phyloP scores from a whole-genome alignment of 2,329 filamentous ascomycete genomes.

The Cercospora canescens region DNA sequence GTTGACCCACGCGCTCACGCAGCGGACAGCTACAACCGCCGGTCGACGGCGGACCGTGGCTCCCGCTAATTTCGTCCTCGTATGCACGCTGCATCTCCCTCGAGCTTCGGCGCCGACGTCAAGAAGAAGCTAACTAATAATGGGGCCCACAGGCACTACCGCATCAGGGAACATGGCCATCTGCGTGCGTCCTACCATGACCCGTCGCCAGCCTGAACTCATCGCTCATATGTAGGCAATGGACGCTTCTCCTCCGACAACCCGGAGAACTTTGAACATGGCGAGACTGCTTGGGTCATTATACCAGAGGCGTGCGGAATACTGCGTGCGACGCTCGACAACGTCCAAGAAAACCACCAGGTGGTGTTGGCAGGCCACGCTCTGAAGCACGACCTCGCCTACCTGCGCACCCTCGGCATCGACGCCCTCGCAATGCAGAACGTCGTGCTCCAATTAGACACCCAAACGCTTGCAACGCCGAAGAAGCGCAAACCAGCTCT shows the following conservation, averaged over 20 bases:
- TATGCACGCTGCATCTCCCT: not conserved
- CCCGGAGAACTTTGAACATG: slow-evolving; percentile 74
- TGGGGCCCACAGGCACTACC: slow-evolving; percentile 60
- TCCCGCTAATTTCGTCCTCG: slow-evolving; percentile 16
- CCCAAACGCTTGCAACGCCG: slow-evolving; percentile 65
- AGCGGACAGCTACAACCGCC: not conserved
- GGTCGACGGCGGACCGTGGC: slow-evolving; percentile 1
- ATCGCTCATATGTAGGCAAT: slow-evolving; percentile 51
- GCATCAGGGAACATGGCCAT: slow-evolving; percentile 68
- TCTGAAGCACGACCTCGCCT: slow-evolving; percentile 64
- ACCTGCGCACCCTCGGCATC: slow-evolving; percentile 65
- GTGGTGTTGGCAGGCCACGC: slow-evolving; percentile 86
- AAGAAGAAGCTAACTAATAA: not conserved
- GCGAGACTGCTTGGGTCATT: slow-evolving; percentile 51
- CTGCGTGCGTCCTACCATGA: slow-evolving; percentile 40
- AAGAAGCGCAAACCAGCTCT: slow-evolving; percentile 48
- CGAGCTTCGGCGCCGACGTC: not conserved
- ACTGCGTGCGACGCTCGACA: slow-evolving; percentile 56
- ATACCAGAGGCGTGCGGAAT: slow-evolving; percentile 37
- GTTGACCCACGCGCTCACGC: no score
- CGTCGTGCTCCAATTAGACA: slow-evolving; percentile 62
- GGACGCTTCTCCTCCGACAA: slow-evolving; percentile 67
- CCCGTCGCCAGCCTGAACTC: not conserved
- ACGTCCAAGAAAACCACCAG: slow-evolving; percentile 46
- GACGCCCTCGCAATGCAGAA: slow-evolving; percentile 55